phyloP scores from a whole-genome alignment of 371 early-diverging fungal species.

The Lichtheimia corymbifera region DNA sequence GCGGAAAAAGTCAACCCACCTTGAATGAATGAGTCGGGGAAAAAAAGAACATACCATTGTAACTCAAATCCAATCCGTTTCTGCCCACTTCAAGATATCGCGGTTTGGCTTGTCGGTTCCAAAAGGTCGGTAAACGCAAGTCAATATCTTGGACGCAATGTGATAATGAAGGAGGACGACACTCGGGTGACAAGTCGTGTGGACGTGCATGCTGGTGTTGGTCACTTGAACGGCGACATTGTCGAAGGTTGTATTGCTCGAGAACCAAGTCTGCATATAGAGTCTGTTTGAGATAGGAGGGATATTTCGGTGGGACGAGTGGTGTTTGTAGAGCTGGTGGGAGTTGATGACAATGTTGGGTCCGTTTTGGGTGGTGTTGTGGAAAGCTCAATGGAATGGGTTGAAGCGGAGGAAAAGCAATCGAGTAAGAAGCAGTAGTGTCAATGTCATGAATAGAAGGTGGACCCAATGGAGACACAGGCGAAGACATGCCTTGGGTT shows the following conservation, averaged over 20 bases:
- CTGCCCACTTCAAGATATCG: conserved; percentile 49
- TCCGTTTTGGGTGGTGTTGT: conserved; percentile 4
- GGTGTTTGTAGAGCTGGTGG: conserved; percentile 14
- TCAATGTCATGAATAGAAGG: conserved; percentile 1
- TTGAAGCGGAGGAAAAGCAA: conserved; percentile 31
- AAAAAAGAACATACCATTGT: conserved; percentile 48
- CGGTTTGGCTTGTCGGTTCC: conserved; percentile 61
- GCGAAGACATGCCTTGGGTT: conserved; percentile 15
- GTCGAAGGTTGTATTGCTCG: conserved; percentile 24
- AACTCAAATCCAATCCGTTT: conserved; percentile 53
- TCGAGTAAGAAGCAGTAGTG: conserved; percentile 17
- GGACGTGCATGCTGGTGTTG: neutral
- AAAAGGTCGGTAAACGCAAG: conserved; percentile 52
- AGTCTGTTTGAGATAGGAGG: conserved; percentile 29
- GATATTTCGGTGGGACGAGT: conserved; percentile 24
- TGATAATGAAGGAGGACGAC: conserved; percentile 10
- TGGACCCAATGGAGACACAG: conserved; percentile 14
- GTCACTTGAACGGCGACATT: conserved; percentile 9
- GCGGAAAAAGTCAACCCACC: neutral
- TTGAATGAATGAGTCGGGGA: neutral
- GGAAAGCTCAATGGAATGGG: conserved; percentile 18
- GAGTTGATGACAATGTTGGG: conserved; percentile 9
- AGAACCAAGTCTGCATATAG: conserved; percentile 33
- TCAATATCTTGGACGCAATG: conserved; percentile 17
- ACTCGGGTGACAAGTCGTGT: conserved; percentile 2